Evolutionary conservation across 2,329 filamentous ascomycete species (phyloP), one percentile per base, ranked within the genome.

Genomic region (Aspergillus fischeri): DNA sequence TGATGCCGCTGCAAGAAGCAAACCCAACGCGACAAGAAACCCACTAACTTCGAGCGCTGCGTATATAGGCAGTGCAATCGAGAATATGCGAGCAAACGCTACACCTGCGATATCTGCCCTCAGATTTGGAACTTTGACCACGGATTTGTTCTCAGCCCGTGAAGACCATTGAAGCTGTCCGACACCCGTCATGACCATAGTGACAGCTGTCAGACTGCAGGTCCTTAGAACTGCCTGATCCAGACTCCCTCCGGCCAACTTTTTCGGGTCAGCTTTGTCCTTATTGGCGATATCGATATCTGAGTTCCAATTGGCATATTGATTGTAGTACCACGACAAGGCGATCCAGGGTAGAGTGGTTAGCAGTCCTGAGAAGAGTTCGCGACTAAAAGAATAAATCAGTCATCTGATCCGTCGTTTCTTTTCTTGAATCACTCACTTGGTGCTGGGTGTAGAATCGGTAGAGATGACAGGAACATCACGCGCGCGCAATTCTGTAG

Each of bases 41-140:
- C 80, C 82, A 8, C 83, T 83, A 11, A 86, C 67, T 56, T 83
- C 78, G 60, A 83, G 74, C 0, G 80, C 70, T 8, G 83, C 81
- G 65, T 83, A 86, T 63, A 84, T 81, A 0, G 84, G 84, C 29
- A 86, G 64, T 3, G 76, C 70, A 24, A 82, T 65, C 20, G 78
- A 73, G 29, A 75, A 56, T n/a, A 74, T 64, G 51, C 73, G 76
- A 20, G 68, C 63, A 17, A 72, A 51, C 20, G 73, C 67, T 17
- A 56, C 60, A 14, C 60, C 59, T 5, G 50, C 62, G 0, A 54
- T 60, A 7, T 58, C 60, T 1, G 54, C 35, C 55, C 59, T 63
- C 4, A 68, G 21, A 24, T 53, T 60, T 11, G 67, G 65, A 4
- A 65, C 55, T 50, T 63, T 64, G 24, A 58, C 44, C 1, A 54